Evolutionary conservation across 1,139 yeast species (phyloP).

Genomic region (Candida buenavistaensis): DNA sequence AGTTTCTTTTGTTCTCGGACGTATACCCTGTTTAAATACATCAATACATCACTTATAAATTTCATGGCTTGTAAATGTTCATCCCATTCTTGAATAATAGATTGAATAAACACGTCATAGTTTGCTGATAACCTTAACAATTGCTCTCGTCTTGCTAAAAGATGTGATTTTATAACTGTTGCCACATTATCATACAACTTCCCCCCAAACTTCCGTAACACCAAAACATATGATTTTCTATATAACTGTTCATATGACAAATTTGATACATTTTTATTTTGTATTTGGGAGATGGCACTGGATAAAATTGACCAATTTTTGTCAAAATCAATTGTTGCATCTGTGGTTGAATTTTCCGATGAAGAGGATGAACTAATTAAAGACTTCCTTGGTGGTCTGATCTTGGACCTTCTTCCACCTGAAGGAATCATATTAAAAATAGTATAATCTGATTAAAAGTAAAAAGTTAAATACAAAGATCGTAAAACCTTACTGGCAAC

Average conservation of each 20-base stretch:
- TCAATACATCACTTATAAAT: slow-evolving; percentile 80
- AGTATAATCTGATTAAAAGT: background rate
- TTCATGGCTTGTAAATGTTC: slow-evolving; percentile 76
- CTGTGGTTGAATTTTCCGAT: slow-evolving; percentile 12
- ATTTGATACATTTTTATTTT: slow-evolving; percentile 68
- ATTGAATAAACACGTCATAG: slow-evolving; percentile 43
- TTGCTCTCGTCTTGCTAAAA: slow-evolving; percentile 32
- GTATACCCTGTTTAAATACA: slow-evolving; percentile 85
- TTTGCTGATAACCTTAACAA: slow-evolving; percentile 20
- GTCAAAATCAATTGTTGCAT: slow-evolving; percentile 55
- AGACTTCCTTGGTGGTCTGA: slow-evolving; percentile 71
- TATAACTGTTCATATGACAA: slow-evolving; percentile 85
- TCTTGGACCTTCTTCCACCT: slow-evolving; percentile 54
- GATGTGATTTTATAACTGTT: slow-evolving; percentile 49
- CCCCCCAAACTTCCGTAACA: slow-evolving; percentile 71
- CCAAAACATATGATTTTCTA: slow-evolving; percentile 77
- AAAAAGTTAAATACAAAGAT: too few relatives aligned
- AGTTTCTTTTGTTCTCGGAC: slow-evolving; percentile 71
- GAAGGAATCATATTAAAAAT: slow-evolving; percentile 32
- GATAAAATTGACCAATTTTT: slow-evolving; percentile 70
- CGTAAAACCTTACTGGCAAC: too few relatives aligned
- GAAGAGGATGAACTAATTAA: slow-evolving; percentile 25
- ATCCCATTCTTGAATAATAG: slow-evolving; percentile 62
- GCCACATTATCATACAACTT: slow-evolving; percentile 66
- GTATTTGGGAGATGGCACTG: slow-evolving; percentile 78